phyloP scores from a whole-genome alignment of 106 monocot genomes.

The Dendrobium nobile region DNA sequence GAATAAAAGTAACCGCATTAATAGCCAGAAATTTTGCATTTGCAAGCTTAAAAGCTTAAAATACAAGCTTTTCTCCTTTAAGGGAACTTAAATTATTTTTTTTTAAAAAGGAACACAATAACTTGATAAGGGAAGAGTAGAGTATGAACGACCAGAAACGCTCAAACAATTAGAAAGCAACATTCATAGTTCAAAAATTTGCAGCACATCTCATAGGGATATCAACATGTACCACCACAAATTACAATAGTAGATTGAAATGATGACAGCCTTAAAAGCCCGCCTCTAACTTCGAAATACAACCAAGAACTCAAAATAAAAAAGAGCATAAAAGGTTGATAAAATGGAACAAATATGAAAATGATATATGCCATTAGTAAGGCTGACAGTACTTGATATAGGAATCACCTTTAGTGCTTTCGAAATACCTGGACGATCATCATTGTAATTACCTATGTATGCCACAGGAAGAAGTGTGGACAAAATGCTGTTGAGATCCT shows the following conservation, averaged over 20 bases:
- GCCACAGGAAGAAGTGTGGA: conserved; percentile 77
- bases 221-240: not conserved
- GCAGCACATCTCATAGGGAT: not conserved
- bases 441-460: conserved; percentile 39
- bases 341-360: not conserved
- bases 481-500: conserved; percentile 64
- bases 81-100: too few species aligned
- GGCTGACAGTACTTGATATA: not conserved
- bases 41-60: too few species aligned
- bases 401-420: conserved; percentile 66
- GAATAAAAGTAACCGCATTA: too few species aligned
- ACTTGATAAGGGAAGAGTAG: not conserved
- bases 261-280: not conserved
- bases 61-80: too few species aligned
- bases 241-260: not conserved
- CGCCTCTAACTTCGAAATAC: not conserved
- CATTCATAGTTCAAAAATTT: not conserved
- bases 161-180: not conserved
- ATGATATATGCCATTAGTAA: not conserved
- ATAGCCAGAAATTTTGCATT: too few species aligned
- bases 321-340: not conserved
- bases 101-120: not conserved
- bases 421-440: conserved; percentile 57
- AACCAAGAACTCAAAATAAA: not conserved
- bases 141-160: not conserved